Evolutionary conservation across 768 basidiomycete species (phyloP).

Genomic region (Auriscalpium microsporum): DNA sequence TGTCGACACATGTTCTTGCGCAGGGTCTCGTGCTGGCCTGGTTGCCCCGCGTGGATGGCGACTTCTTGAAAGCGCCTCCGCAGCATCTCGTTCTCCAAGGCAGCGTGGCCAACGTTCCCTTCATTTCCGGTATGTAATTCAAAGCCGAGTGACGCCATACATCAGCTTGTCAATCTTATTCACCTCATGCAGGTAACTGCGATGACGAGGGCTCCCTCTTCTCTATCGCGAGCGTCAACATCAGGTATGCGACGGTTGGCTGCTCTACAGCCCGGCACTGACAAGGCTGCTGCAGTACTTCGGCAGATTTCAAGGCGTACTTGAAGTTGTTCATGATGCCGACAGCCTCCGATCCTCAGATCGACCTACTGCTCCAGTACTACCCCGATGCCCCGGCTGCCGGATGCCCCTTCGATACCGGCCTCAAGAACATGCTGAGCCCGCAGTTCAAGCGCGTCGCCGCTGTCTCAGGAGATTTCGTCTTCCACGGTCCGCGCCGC

Average conservation of each 20-base stretch:
- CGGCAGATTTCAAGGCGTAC: not conserved
- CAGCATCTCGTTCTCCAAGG: conserved; percentile 34
- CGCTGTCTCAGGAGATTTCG: conserved; percentile 40
- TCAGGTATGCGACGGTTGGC: conserved; percentile 18
- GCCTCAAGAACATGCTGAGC: conserved; percentile 32
- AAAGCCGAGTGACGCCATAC: not conserved
- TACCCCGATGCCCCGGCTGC: conserved; percentile 33
- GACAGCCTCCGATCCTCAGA: not conserved
- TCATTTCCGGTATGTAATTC: conserved; percentile 30
- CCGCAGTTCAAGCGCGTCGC: conserved; percentile 46
- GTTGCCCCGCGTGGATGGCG: conserved; percentile 42
- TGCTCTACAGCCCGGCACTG: not conserved
- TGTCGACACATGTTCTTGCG: not conserved
- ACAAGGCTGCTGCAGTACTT: not conserved
- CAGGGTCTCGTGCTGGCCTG: conserved; percentile 40
- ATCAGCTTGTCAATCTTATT: not conserved
- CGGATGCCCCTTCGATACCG: conserved; percentile 49
- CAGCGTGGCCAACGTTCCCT: conserved; percentile 39
- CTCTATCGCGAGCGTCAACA: conserved; percentile 17
- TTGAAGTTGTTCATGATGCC: not conserved
- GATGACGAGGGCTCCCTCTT: conserved; percentile 51
- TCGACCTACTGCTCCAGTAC: not conserved
- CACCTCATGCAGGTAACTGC: conserved; percentile 29
- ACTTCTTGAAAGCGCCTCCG: conserved; percentile 38
- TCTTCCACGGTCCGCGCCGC: conserved; percentile 42